A percentile compares a stretch with the other conserved stretches of the same genome.
Conservation (phyloP, 2,329 filamentous ascomycete genomes). For the Penicillium sp. region DNA sequence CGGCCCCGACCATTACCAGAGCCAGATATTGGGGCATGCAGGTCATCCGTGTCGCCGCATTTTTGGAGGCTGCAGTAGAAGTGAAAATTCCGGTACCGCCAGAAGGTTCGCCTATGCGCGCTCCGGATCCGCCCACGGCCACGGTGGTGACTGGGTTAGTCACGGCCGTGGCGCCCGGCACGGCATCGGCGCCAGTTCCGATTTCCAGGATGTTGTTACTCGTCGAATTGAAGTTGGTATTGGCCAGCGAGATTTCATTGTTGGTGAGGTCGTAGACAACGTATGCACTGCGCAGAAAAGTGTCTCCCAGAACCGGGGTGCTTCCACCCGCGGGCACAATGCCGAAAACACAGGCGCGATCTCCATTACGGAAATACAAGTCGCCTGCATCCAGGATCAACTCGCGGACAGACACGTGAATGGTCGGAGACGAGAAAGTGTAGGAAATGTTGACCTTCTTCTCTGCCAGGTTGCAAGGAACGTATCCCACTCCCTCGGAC, state of each 20-base stretch:
- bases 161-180: slow-evolving; percentile 56
- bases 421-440: slow-evolving; percentile 55
- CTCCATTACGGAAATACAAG: slow-evolving; percentile 34
- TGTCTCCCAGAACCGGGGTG: slow-evolving; percentile 58
- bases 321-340: slow-evolving; percentile 50
- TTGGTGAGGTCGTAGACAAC: slow-evolving; percentile 61
- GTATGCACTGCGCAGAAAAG: slow-evolving; percentile 62
- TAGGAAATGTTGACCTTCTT: slow-evolving; percentile 54
- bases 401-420: slow-evolving; percentile 56
- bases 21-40: slow-evolving; percentile 17
- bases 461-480: slow-evolving; percentile 54
- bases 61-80: slow-evolving; percentile 16
- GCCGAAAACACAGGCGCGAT: slow-evolving; percentile 46
- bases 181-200: slow-evolving; percentile 44
- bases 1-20: slow-evolving; percentile 24
- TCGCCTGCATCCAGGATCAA: slow-evolving; percentile 54
- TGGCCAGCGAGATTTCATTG: slow-evolving; percentile 61
- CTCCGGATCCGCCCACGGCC: slow-evolving; percentile 43
- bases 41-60: slow-evolving; percentile 14
- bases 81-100: slow-evolving; percentile 16
- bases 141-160: slow-evolving; percentile 50
- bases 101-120: slow-evolving; percentile 36
- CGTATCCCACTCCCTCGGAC: slow-evolving; percentile 52
- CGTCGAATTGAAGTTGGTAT: slow-evolving; percentile 60
- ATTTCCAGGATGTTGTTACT: slow-evolving; percentile 54